Evolutionary conservation across 257 asterid genomes (phyloP).

Genomic region (Solanum arcanum): DNA sequence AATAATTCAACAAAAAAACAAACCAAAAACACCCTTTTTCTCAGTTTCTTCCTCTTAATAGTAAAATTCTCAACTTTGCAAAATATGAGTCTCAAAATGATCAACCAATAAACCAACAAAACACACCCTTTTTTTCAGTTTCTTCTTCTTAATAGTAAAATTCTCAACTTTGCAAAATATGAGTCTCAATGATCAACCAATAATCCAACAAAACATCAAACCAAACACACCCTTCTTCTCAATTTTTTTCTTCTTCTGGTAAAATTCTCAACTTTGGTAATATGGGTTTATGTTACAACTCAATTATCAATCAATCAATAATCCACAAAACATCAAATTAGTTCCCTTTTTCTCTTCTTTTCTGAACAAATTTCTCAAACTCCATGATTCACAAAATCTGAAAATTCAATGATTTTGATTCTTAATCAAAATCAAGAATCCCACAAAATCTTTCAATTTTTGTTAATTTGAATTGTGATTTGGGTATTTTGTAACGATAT

Average conservation of each 20-base stretch:
- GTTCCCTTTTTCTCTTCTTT: background rate
- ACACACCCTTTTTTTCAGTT: background rate
- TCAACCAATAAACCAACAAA: background rate
- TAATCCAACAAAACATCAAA: background rate
- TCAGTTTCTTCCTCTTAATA: background rate
- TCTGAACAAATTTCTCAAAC: background rate
- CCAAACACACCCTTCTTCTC: background rate
- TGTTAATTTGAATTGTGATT: slow-evolving; percentile 3
- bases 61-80: background rate
- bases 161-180: background rate
- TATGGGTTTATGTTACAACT: background rate
- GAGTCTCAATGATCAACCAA: background rate
- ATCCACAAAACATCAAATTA: background rate
- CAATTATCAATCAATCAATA: background rate
- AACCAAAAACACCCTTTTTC: background rate
- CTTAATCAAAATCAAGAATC: background rate
- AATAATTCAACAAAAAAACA: background rate
- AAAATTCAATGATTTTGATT: background rate
- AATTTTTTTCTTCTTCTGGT: background rate
- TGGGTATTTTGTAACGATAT: background rate
- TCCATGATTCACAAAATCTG: background rate
- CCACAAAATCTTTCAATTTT: background rate
- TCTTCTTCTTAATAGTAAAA: background rate
- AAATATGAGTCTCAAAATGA: background rate
- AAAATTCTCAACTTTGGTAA: background rate